phyloP scores from a whole-genome alignment of 2,329 filamentous ascomycete genomes.

The Nothophaeocryptopus gaeumannii region DNA sequence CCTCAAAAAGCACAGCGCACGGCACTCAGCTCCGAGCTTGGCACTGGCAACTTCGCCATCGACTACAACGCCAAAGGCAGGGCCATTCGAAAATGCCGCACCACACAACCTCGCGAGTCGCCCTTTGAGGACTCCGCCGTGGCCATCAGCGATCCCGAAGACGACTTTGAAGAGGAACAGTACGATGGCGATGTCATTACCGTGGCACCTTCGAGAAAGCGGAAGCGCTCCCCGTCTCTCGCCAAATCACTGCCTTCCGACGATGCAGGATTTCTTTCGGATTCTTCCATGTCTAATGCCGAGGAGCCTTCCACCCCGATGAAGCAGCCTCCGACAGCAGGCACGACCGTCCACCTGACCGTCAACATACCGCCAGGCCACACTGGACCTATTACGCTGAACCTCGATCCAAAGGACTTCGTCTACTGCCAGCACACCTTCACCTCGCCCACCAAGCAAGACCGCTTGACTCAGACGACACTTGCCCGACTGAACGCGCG shows the following conservation, averaged over 20 bases:
- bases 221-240: constrained; percentile 33
- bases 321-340: background rate
- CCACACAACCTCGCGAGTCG: constrained; percentile 36
- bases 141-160: constrained; percentile 37
- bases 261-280: constrained; percentile 17
- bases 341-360: constrained; percentile 39
- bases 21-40: constrained; percentile 28
- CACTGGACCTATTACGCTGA: constrained; percentile 45
- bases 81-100: constrained; percentile 40
- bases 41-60: constrained; percentile 27
- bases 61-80: constrained; percentile 44
- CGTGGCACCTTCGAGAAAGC: constrained; percentile 25
- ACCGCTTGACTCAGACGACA: constrained; percentile 16
- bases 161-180: constrained; percentile 35
- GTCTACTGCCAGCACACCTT: background rate
- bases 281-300: constrained; percentile 15
- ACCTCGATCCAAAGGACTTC: constrained; percentile 35
- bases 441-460: constrained; percentile 6
- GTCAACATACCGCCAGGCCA: constrained; percentile 47
- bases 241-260: constrained; percentile 21
- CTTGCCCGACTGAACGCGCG: constrained; percentile 21
- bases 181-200: constrained; percentile 32
- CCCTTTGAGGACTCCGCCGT: constrained; percentile 42
- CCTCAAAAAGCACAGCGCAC: constrained; percentile 11
- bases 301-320: background rate